These are phyloP conservation scores for Aegle marmelos DNA, from an alignment of 345 rosid genomes.

Conservation along the genomic window DNA sequence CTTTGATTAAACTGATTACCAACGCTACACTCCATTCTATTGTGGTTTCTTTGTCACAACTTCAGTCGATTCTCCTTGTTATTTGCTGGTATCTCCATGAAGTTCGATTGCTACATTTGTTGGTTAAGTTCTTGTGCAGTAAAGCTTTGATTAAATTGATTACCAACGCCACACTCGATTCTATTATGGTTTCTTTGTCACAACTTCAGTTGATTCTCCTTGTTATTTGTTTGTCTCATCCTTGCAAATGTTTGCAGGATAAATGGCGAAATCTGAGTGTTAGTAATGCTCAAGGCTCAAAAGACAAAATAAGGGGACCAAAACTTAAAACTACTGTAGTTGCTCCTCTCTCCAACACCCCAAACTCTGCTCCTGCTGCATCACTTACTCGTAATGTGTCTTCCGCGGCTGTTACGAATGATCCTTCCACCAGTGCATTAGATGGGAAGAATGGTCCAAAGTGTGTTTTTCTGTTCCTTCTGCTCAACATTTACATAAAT, in stretches of 20 bases:
- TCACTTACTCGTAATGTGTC: constrained; percentile 28
- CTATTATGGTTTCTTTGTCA: not conserved
- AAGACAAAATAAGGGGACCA: constrained; percentile 47
- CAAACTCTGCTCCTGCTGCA: constrained; percentile 34
- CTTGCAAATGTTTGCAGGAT: constrained; percentile 43
- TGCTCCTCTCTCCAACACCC: constrained; percentile 19
- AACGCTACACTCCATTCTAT: not conserved
- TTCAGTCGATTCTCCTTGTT: not conserved
- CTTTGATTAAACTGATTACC: not conserved
- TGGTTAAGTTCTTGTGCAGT: not conserved
- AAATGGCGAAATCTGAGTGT: constrained; percentile 84
- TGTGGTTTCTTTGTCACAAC: not conserved
- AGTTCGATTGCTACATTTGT: not conserved
- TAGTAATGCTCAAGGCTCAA: constrained; percentile 51
- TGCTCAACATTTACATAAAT: not conserved
- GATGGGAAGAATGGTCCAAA: constrained; percentile 40
- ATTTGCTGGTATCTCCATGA: not conserved
- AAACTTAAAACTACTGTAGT: constrained; percentile 31
- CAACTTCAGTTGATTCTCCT: not conserved
- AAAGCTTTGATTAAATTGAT: not conserved
- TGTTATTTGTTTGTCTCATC: constrained; percentile 6
- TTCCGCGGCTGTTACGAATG: constrained; percentile 27
- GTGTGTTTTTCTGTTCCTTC: constrained; percentile 19
- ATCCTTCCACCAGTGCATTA: constrained; percentile 18
- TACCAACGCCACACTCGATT: too few species aligned